Percentiles rank a stretch among this genome's conserved stretches.
Conservation (phyloP, 306 rosid species). For the Malus fusca region DNA sequence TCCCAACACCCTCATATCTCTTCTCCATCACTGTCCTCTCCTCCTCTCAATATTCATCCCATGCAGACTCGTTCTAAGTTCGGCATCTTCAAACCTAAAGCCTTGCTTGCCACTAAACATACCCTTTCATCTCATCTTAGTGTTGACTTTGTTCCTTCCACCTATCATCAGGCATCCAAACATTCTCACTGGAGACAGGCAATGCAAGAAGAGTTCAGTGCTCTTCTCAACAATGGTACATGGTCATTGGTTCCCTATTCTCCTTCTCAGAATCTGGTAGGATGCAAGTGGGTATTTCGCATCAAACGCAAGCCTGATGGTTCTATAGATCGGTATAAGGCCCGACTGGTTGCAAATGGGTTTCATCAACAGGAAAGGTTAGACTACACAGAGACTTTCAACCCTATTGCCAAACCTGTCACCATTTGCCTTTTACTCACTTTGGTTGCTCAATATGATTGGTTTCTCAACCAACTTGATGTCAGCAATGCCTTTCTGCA, state of each 20-base stretch:
- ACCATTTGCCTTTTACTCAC: fast-evolving
- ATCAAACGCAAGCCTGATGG: too few relatives aligned
- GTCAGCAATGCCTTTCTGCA: background rate
- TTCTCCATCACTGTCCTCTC: fast-evolving
- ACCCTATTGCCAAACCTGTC: background rate
- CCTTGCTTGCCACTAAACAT: background rate
- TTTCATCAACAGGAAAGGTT: background rate
- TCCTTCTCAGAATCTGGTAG: background rate
- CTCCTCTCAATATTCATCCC: fast-evolving
- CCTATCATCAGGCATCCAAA: background rate
- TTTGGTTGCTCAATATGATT: background rate
- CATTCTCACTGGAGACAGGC: background rate
- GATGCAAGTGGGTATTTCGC: background rate
- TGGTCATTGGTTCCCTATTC: background rate
- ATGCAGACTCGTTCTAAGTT: background rate
- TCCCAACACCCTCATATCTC: too few relatives aligned
- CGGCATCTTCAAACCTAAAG: background rate
- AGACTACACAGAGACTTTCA: background rate
- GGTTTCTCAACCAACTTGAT: background rate
- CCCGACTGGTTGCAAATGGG: fast-evolving
- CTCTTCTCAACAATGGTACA: background rate
- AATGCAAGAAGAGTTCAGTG: background rate
- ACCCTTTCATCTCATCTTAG: background rate
- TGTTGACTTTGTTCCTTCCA: background rate
- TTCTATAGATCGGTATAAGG: background rate